Evolutionary conservation across 768 basidiomycete genomes (phyloP).

Genomic region (Arthromyces matolae): DNA sequence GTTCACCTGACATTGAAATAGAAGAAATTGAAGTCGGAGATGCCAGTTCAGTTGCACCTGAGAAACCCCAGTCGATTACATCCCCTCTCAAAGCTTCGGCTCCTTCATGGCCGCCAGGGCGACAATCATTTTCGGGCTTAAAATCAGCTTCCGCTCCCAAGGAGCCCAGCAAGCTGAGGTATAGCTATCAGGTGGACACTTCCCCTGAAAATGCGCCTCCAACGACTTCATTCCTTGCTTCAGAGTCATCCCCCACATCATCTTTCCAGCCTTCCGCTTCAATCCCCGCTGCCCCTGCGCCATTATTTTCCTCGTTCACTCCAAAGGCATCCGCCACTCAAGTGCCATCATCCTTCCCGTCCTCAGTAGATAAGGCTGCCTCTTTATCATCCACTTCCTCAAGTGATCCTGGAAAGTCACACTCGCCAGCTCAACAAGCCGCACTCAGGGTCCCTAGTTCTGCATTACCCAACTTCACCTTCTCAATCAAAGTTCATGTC

Average conservation of each 20-base stretch:
- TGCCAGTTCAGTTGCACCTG: constrained; percentile 14
- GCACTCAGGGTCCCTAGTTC: constrained; percentile 26
- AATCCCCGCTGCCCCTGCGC: not conserved
- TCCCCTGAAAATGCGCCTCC: not conserved
- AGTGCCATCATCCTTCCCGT: not conserved
- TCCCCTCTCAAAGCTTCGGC: not conserved
- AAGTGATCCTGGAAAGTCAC: not conserved
- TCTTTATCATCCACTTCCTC: not conserved
- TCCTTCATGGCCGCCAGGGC: constrained; percentile 17
- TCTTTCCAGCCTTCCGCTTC: not conserved
- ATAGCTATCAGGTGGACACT: constrained; percentile 60
- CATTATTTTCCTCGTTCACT: not conserved
- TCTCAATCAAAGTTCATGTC: constrained; percentile 26
- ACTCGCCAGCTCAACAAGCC: constrained; percentile 21
- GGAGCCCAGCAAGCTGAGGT: constrained; percentile 76
- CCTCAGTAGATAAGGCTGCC: no score
- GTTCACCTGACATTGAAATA: constrained; percentile 21
- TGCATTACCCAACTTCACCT: constrained; percentile 36
- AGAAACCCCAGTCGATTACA: constrained; percentile 12
- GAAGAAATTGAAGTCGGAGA: constrained; percentile 33
- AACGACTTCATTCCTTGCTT: not conserved
- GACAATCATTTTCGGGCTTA: constrained; percentile 24
- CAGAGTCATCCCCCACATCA: not conserved
- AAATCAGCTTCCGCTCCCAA: constrained; percentile 60
- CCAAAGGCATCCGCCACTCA: not conserved